These are phyloP conservation scores for Ceratocystis cacaofunesta DNA, from an alignment of 2,329 filamentous ascomycete species.

Conservation along the genomic window DNA sequence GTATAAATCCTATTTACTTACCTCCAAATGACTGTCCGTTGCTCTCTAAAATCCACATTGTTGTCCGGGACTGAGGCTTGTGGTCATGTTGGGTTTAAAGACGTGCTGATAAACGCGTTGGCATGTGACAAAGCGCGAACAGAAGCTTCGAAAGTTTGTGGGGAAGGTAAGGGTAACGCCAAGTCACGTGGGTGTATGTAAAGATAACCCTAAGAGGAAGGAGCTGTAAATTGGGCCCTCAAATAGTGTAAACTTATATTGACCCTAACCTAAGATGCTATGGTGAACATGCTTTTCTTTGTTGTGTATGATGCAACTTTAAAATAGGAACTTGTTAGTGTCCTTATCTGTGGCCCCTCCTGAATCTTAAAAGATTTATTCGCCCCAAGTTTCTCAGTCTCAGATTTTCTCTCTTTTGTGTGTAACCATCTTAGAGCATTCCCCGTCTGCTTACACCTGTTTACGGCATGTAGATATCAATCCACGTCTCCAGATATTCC, in stretches of 20 bases:
- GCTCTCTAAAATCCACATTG: slow-evolving; percentile 15
- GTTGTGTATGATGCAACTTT: neutral
- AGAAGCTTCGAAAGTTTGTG: neutral
- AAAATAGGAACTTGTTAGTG: neutral
- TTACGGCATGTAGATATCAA: slow-evolving; percentile 62
- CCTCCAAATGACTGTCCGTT: slow-evolving; percentile 1
- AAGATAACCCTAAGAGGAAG: neutral
- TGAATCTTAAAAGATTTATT: neutral
- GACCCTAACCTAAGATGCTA: neutral
- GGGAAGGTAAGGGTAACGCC: neutral
- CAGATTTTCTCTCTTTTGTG: neutral
- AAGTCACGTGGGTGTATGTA: neutral
- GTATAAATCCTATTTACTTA: neutral
- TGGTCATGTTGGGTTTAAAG: neutral
- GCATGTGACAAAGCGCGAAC: neutral
- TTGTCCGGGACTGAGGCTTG: neutral
- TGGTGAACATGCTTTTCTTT: no score
- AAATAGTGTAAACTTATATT: neutral
- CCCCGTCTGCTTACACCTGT: neutral
- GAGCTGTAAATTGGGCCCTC: neutral
- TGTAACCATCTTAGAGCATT: neutral
- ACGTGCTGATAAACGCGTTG: neutral
- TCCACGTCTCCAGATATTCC: slow-evolving; percentile 79
- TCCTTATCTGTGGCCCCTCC: neutral
- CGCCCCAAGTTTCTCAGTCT: no score